Evolutionary conservation across 345 rosid species (phyloP).

Genomic region (Murraya koenigii): DNA sequence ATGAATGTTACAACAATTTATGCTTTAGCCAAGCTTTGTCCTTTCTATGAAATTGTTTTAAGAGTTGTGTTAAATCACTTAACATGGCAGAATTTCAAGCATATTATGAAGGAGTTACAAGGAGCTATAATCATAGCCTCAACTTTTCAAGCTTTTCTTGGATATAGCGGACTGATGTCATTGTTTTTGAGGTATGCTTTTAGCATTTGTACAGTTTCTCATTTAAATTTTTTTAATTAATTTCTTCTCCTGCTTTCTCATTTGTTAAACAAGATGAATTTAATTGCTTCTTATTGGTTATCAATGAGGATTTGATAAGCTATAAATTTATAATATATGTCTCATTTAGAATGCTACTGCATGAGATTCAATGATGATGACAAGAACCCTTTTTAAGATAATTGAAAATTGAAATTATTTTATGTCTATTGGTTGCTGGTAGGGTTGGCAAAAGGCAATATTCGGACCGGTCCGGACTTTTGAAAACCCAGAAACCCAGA

Average conservation of each 20-base stretch:
- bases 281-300: background rate
- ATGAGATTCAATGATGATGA: background rate
- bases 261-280: background rate
- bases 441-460: too few relatives aligned
- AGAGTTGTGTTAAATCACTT: conserved; percentile 13
- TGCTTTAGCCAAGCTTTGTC: background rate
- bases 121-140: conserved; percentile 91
- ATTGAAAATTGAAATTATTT: background rate
- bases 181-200: conserved; percentile 52
- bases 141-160: conserved; percentile 79
- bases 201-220: background rate
- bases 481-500: too few relatives aligned
- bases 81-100: conserved; percentile 77
- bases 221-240: background rate
- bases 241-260: background rate
- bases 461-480: too few relatives aligned
- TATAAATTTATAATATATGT: background rate
- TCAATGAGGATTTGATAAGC: background rate
- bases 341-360: background rate
- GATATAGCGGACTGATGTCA: conserved; percentile 90
- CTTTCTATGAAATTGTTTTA: background rate
- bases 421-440: background rate
- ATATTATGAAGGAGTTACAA: conserved; percentile 90
- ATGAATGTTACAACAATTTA: background rate
- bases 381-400: background rate